phyloP scores from a whole-genome alignment of 129 eudicot genomes.

The Centella asiatica region DNA sequence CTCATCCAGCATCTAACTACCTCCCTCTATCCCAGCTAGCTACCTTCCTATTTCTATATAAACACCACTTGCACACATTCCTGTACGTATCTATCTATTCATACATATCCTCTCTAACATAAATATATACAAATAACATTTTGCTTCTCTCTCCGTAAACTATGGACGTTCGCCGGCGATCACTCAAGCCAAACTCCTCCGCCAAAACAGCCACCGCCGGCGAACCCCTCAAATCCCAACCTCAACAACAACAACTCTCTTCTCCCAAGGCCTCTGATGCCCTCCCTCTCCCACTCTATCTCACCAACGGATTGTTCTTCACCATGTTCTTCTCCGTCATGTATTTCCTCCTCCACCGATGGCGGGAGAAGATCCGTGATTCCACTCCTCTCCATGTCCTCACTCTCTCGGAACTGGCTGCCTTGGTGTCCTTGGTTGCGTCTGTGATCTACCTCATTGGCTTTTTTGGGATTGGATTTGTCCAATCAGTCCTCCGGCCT shows the following conservation, averaged over 20 bases:
- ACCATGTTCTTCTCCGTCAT: slow-evolving; percentile 56
- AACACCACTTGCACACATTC: no score
- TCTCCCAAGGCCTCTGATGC: slow-evolving; percentile 34
- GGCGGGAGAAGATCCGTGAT: slow-evolving; percentile 63
- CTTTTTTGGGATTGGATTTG: slow-evolving; percentile 49
- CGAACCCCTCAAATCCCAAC: slow-evolving; percentile 26
- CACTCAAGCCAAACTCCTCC: slow-evolving; percentile 12
- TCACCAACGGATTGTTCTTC: slow-evolving; percentile 63
- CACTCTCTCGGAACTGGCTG: slow-evolving; percentile 42
- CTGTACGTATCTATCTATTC: no score
- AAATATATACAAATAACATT: no score
- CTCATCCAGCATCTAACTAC: no score
- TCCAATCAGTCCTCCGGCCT: slow-evolving; percentile 32
- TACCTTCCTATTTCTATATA: no score
- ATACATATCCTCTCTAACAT: no score
- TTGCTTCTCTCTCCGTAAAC: no score
- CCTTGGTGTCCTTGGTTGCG: slow-evolving; percentile 39
- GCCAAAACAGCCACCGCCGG: slow-evolving; percentile 22
- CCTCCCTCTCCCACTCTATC: slow-evolving; percentile 44
- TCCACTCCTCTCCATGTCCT: slow-evolving; percentile 50
- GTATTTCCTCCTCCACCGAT: slow-evolving; percentile 56
- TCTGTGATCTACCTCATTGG: slow-evolving; percentile 53
- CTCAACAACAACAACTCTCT: not conserved
- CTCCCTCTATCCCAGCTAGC: no score
- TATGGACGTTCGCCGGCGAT: slow-evolving; percentile 61